Percentiles rank a stretch among this genome's conserved stretches.
Conservation (phyloP, 768 basidiomycete genomes). For the Mycena vitilis region DNA sequence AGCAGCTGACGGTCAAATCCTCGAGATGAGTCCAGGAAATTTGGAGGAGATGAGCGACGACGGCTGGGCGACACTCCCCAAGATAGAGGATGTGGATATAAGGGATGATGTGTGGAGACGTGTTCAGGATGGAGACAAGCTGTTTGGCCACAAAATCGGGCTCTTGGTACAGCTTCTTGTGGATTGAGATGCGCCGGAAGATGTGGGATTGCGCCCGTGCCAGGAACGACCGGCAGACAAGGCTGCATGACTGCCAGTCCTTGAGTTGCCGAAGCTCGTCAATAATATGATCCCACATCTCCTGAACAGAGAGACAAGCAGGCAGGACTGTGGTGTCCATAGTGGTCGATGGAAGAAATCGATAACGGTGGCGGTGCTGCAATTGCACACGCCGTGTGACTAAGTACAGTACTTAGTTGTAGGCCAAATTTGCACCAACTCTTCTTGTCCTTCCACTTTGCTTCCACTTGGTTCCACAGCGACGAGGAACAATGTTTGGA, state of each 20-base stretch:
- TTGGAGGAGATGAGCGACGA: background rate
- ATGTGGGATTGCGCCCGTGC: background rate
- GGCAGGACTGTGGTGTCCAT: background rate
- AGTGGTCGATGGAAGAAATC: too few species aligned
- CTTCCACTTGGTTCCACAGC: too few species aligned
- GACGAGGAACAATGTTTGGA: too few species aligned
- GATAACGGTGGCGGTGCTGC: too few species aligned
- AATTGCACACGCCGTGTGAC: too few species aligned
- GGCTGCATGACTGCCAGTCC: background rate
- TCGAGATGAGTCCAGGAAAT: background rate
- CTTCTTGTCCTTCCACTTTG: too few species aligned
- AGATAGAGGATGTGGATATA: background rate
- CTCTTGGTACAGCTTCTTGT: background rate
- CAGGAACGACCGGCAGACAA: background rate
- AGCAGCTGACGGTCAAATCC: background rate
- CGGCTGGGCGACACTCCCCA: background rate
- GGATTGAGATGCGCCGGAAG: background rate
- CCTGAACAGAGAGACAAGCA: background rate
- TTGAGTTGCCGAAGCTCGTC: background rate
- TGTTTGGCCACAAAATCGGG: background rate
- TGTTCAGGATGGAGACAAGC: background rate
- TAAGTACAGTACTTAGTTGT: too few species aligned
- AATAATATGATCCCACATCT: background rate
- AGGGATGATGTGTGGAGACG: background rate
- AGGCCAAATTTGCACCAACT: too few species aligned